Percentiles rank a stretch among this genome's conserved stretches.
Evolutionary conservation across 352 stramenopile species (phyloP).

Genomic region (Globisporangium heterothallicum): DNA sequence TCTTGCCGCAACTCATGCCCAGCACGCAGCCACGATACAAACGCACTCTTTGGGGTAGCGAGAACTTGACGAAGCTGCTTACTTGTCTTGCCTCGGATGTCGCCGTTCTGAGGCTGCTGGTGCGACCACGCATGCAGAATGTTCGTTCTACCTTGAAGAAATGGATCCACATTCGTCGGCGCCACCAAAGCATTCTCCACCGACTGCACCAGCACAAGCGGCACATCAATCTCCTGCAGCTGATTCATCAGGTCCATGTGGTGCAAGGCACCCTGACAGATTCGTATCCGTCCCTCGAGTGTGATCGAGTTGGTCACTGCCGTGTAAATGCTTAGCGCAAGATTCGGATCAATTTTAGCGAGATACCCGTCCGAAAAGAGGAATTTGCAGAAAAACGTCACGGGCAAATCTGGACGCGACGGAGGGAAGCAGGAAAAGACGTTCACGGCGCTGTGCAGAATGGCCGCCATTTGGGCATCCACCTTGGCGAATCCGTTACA

Average conservation of each 20-base stretch:
- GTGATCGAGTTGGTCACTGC: conserved; percentile 90
- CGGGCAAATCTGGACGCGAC: conserved; percentile 74
- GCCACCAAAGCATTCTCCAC: conserved; percentile 87
- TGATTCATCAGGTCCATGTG: conserved; percentile 62
- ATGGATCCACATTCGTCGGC: conserved; percentile 86
- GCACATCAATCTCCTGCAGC: conserved; percentile 52
- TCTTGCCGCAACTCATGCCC: conserved; percentile 89
- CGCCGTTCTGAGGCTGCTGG: conserved; percentile 44
- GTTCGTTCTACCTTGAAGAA: conserved; percentile 74
- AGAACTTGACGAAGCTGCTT: conserved; percentile 48
- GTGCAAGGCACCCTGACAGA: conserved; percentile 75
- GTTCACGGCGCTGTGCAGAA: conserved; percentile 78
- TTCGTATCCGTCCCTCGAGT: conserved; percentile 77
- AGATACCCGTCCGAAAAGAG: conserved; percentile 91
- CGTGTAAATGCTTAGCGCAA: conserved; percentile 91
- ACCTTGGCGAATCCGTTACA: conserved; percentile 84
- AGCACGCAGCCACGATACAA: conserved; percentile 85
- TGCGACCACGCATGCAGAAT: conserved; percentile 76
- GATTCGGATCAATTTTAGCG: conserved; percentile 71
- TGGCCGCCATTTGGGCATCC: conserved; percentile 66
- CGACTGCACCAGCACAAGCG: conserved; percentile 84
- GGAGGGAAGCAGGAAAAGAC: conserved; percentile 82
- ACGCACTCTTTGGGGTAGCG: conserved; percentile 50
- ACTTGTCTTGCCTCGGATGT: conserved; percentile 46
- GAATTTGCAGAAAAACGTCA: conserved; percentile 88